Conservation (phyloP, 1,284 basidiomycete genomes). For the Irpex rosettiformis region DNA sequence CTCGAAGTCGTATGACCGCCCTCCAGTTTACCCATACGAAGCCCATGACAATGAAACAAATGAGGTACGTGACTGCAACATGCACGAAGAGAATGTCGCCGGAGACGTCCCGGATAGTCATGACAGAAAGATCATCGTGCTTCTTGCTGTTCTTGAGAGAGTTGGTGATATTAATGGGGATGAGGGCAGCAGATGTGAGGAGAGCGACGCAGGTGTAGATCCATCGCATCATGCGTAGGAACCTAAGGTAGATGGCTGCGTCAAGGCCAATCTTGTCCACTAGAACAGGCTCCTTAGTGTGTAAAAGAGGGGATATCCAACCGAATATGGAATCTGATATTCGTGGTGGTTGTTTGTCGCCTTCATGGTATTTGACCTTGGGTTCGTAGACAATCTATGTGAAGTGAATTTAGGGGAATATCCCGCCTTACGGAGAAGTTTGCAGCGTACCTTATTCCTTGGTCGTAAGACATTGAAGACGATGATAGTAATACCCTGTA, state of each 20-base stretch:
- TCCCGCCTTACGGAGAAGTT: neutral
- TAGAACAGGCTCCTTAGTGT: constrained; percentile 84
- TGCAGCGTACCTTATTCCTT: constrained; percentile 48
- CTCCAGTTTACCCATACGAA: constrained; percentile 74
- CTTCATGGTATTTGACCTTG: constrained; percentile 85
- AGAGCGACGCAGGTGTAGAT: constrained; percentile 69
- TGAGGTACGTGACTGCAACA: constrained; percentile 70
- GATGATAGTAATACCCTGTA: constrained; percentile 46
- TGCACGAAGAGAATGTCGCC: constrained; percentile 73
- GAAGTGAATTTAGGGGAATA: neutral
- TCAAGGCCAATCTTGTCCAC: constrained; percentile 92
- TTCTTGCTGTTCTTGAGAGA: constrained; percentile 54
- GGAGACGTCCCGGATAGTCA: constrained; percentile 75
- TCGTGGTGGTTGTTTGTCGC: constrained; percentile 74
- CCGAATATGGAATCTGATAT: constrained; percentile 82
- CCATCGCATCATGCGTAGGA: constrained; percentile 83
- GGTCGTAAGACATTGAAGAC: constrained; percentile 67
- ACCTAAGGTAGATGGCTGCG: constrained; percentile 90
- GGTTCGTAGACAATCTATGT: constrained; percentile 79
- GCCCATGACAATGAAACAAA: constrained; percentile 63
- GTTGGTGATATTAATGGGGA: constrained; percentile 77
- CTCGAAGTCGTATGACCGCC: constrained; percentile 65
- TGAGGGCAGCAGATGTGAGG: constrained; percentile 71
- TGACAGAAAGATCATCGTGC: constrained; percentile 66
- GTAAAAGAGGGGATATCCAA: constrained; percentile 86